Evolutionary conservation across 805 yeast genomes (phyloP).

Genomic region (Torulaspora franciscae): DNA sequence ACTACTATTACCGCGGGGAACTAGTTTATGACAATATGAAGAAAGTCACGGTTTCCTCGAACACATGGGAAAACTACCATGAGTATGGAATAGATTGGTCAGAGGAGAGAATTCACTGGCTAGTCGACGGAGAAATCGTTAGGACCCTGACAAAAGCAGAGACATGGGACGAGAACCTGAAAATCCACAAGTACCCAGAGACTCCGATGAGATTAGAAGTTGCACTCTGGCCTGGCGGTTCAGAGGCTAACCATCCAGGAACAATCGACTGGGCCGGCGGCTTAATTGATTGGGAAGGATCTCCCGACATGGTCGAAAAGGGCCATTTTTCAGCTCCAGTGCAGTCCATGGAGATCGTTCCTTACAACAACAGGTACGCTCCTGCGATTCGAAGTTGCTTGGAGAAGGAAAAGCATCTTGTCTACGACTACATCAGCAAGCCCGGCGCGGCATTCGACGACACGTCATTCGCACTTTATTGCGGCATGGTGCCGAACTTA

Average conservation of each 20-base stretch:
- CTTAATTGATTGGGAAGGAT: constrained; percentile 66
- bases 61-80: constrained; percentile 66
- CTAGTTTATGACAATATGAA: constrained; percentile 58
- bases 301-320: constrained; percentile 60
- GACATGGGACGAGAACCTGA: constrained; percentile 57
- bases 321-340: constrained; percentile 74
- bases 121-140: constrained; percentile 56
- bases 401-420: constrained; percentile 3
- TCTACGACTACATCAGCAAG: constrained; percentile 10
- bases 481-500: constrained; percentile 17
- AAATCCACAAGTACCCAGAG: constrained; percentile 57
- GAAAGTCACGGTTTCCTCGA: constrained; percentile 30
- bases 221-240: constrained; percentile 78
- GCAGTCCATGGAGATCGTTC: constrained; percentile 50
- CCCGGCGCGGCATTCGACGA: constrained; percentile 13
- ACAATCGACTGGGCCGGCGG: constrained; percentile 90
- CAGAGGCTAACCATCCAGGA: constrained; percentile 48
- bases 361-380: constrained; percentile 45
- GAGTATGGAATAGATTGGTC: constrained; percentile 77
- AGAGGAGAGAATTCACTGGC: constrained; percentile 67
- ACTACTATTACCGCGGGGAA: constrained; percentile 73
- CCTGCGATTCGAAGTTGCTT: constrained; percentile 15
- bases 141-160: constrained; percentile 60
- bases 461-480: constrained; percentile 18
- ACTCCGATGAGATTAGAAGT: constrained; percentile 72